Evolutionary conservation across 2,329 filamentous ascomycete genomes (phyloP), one percentile per base, ranked within the genome.

Genomic region (Paradendryphiella salina): DNA sequence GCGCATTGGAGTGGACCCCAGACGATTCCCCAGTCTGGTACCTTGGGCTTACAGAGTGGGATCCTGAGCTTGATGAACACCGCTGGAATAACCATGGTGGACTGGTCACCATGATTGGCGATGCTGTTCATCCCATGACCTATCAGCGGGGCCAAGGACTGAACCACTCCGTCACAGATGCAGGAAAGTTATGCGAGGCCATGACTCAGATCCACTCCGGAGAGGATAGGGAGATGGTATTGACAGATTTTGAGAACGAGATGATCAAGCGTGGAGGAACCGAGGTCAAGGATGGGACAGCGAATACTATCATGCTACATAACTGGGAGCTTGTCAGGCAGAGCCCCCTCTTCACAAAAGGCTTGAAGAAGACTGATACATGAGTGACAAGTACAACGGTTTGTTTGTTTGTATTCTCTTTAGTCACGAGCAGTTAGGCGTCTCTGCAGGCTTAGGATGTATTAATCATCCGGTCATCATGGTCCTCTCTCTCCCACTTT

Each of bases 111-210:
- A 58, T 76, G 41, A 61, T 72, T 6, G 74, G 74, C 4, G 74
- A 76, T 52, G 74, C 73, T 1, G 69, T 66, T 38, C 74, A 76
- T 60, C 69, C 71, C 1, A 76, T 76, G 73, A 75, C 72, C 3
- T 73, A 71, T 39, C 72, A 80, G 58, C 72, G 78, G 17, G 78
- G 77, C 0, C 77, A 80, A 59, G 77, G 77, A 0, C 68, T 80
- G n/a, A 80, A 80, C 52, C 77, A 79, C 50, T 73, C 73, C 2
- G 65, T 80, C 8, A 71, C 71, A 1, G 78, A 80, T 51, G 75
- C 73, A 4, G 70, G 66, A 1, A 73, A 75, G 48, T 52, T 80
- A 7, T 64, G 73, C 32, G 63, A 71, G 56, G 60, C 66, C 1
- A 54, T 75, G 14, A 36, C 67, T 9, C 54, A 58, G 31, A 57